Percentiles rank a stretch among this genome's conserved stretches.
Evolutionary conservation across 495 filamentous ascomycete genomes (phyloP).

Genomic region (Hypoxylon fuscum): DNA sequence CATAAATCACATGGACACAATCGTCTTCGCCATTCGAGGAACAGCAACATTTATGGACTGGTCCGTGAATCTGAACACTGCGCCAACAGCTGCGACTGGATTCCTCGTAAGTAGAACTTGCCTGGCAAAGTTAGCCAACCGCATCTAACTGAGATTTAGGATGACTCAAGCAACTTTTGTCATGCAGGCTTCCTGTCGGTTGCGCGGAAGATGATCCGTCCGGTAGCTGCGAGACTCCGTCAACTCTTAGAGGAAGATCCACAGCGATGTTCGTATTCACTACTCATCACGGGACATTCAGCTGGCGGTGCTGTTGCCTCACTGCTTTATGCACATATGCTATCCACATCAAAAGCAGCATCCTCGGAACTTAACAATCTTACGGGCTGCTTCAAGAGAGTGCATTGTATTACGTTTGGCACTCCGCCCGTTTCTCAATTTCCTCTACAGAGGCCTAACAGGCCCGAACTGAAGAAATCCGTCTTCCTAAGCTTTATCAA

Average conservation of each 20-base stretch:
- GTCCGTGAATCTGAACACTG: slow-evolving; percentile 77
- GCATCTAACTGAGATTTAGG: slow-evolving; percentile 50
- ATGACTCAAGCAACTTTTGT: slow-evolving; percentile 78
- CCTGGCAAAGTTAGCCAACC: not conserved
- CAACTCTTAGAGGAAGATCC: slow-evolving; percentile 75
- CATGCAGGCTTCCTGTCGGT: slow-evolving; percentile 81
- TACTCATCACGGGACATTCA: slow-evolving; percentile 84
- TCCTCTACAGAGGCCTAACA: slow-evolving; percentile 67
- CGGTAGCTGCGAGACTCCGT: slow-evolving; percentile 73
- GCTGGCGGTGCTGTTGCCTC: slow-evolving; percentile 83
- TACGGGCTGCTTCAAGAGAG: slow-evolving; percentile 72
- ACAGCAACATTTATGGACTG: slow-evolving; percentile 84
- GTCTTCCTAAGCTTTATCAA: slow-evolving; percentile 82
- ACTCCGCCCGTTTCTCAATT: slow-evolving; percentile 77
- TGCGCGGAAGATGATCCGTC: slow-evolving; percentile 75
- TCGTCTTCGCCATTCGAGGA: slow-evolving; percentile 83
- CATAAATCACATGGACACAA: slow-evolving; percentile 76
- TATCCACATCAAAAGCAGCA: slow-evolving; percentile 62
- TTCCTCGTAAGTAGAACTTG: slow-evolving; percentile 64
- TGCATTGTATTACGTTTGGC: slow-evolving; percentile 86
- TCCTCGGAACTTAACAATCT: slow-evolving; percentile 72
- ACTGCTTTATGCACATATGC: slow-evolving; percentile 81
- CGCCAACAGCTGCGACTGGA: slow-evolving; percentile 66
- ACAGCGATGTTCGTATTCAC: slow-evolving; percentile 68
- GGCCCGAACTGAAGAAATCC: slow-evolving; percentile 63